Evolutionary conservation across 108 stramenopile genomes (phyloP), one percentile per base, ranked within the genome.

Genomic region (Schizochytrium sp.): DNA sequence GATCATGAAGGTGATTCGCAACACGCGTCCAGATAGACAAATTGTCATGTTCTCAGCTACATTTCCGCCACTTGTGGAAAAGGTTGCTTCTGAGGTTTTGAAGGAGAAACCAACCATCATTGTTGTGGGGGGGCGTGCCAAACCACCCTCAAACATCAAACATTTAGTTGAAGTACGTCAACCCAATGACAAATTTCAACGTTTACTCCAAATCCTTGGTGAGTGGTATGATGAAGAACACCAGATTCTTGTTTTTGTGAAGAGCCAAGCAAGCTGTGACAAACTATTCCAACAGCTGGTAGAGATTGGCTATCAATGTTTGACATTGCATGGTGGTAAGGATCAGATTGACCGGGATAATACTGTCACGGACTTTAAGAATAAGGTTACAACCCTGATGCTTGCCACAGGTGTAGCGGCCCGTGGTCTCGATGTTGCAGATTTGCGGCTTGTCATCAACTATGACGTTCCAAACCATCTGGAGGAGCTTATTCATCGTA

Each of bases 291-390:
- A 97, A 89, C 96, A 98, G 87, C 94, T 99, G 45, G 91, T 97
- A 41, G 90, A 97, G 58, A 94, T 93, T 61, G 99, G 99, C 17
- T 99, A 99, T 90, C 89, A 95, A n/a, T 94, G 96, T 2, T 89
- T 98, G 61, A 95, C 98, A 46, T 93, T 99, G 57, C 99, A 99
- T 91, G 99, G 98, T 7, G 99, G 98, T 3, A 98, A 97, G 94
- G 99, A 99, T 72, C 99, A 99, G 92, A 96, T 97, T 88, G 99
- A 99, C 92, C 94, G 99, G 0, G 98, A 99, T 92, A 96, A 95
- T n/a, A 98, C 98, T 13, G 97, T 99, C 88, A 94, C 95, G 0
- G 99, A 99, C 89, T 99, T 99, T 93, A 98, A 98, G 93, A 90
- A 94, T 7, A 94, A 91, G 38, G 96, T 94, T 90, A 96, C 96